Evolutionary conservation across 768 basidiomycete species (phyloP).

Genomic region (Tulasnella sp.): DNA sequence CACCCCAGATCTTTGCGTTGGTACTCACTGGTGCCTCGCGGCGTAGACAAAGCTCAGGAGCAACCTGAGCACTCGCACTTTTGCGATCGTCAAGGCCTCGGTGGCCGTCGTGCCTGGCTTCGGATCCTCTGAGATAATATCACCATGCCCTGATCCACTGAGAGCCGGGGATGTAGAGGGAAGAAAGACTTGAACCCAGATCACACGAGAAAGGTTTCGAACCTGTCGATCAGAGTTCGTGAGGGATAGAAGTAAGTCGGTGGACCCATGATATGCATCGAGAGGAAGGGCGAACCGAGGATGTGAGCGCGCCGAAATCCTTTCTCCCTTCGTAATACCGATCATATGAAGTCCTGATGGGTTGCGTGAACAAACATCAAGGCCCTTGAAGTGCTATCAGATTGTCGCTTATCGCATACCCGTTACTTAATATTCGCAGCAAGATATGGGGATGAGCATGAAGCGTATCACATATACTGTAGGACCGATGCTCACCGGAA

Average conservation of each 20-base stretch:
- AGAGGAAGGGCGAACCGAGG: slow-evolving; percentile 39
- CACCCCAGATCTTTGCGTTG: slow-evolving; percentile 28
- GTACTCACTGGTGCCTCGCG: slow-evolving; percentile 72
- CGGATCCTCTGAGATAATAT: background rate
- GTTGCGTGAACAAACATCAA: slow-evolving; percentile 23
- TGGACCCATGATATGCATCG: slow-evolving; percentile 15
- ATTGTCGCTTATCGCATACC: slow-evolving; percentile 32
- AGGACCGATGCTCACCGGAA: too few species aligned
- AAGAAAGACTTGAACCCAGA: slow-evolving; percentile 72
- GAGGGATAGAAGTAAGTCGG: slow-evolving; percentile 23
- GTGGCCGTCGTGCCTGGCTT: background rate
- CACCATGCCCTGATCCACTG: background rate
- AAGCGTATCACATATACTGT: too few species aligned
- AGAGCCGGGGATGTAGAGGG: background rate
- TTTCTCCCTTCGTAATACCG: slow-evolving; percentile 85
- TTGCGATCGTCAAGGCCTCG: slow-evolving; percentile 27
- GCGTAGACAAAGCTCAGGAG: slow-evolving; percentile 61
- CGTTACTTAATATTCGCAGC: slow-evolving; percentile 42
- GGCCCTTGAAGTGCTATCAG: slow-evolving; percentile 4
- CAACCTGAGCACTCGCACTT: slow-evolving; percentile 59
- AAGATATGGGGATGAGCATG: too few species aligned
- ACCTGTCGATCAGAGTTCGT: slow-evolving; percentile 21
- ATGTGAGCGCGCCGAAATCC: slow-evolving; percentile 58
- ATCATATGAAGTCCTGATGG: slow-evolving; percentile 65
- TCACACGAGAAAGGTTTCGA: slow-evolving; percentile 62